Base-by-base conservation (phyloP, 106 monocot species). In the Cymbidium sinense region DNA sequence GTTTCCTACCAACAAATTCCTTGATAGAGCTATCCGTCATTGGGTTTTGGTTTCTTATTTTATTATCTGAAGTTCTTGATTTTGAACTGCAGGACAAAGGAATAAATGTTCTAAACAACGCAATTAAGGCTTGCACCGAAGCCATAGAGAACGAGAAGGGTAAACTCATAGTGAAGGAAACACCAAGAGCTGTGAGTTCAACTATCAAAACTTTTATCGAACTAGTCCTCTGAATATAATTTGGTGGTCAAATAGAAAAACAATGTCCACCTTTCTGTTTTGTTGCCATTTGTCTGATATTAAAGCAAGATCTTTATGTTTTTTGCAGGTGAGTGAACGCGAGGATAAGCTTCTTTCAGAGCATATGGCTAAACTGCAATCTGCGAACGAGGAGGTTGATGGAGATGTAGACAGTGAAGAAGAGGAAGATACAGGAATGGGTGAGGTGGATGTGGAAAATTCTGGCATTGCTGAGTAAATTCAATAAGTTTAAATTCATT, bases 351-450 rank as follows among this genome's bases (percentile, higher is more conserved):
- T 88, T 50, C 87, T 93, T 64, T 86, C 88, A 2, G 93, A 93
- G 78, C 86, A 93, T 34, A 90, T 93, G 84, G 90, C 81, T 21
- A 88, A 88, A 67, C 82, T 93, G 17, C 64, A 43, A 19, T 76
- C 85, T 36, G 83, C 84, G 20, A 93, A 89, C 21, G 82, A 86
- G 55, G 93, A 93, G 82, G 75, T 90, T 20, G 90, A 87, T 76
- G 93, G 93, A 33, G 67, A 67, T 33, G 67, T 5, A 18, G 93
- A 93, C 73, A 81, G 67, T 41, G 89, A 73, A n/a, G 91, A 89
- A 43, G 92, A 92, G 79, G 92, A 93, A 82, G 92, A 89, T 76
- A 85, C 86, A 21, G 88, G 91, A 76, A 91, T 91, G 91, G 91
- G 88, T 11, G 84, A 88, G 7, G 71, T 81, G 1, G 88, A 88